Percentiles rank a stretch among this genome's conserved stretches.
phyloP scores from a whole-genome alignment of 1,139 yeast genomes.

The Candida sp. region DNA sequence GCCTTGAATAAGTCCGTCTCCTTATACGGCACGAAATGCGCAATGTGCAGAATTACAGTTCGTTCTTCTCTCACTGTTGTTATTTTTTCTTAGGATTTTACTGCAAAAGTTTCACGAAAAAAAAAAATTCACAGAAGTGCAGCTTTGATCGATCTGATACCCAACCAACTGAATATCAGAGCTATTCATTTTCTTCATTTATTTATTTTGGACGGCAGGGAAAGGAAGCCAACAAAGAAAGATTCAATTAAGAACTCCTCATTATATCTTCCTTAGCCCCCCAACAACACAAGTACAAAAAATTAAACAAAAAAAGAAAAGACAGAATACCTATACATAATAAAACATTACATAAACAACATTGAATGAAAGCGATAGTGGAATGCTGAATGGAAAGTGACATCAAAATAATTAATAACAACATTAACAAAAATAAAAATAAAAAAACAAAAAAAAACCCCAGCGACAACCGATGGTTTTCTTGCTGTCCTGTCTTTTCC shows the following conservation, averaged over 20 bases:
- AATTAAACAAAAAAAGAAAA: not conserved
- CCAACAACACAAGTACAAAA: not conserved
- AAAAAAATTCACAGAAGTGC: no score
- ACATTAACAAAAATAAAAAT: not conserved
- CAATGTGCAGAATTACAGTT: not conserved
- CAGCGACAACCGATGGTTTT: not conserved
- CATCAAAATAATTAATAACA: conserved; percentile 1
- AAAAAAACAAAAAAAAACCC: not conserved
- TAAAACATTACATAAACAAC: conserved; percentile 2
- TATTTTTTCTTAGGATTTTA: not conserved
- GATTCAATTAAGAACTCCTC: conserved; percentile 15
- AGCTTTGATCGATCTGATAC: no score
- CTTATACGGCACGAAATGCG: not conserved
- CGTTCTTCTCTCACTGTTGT: not conserved
- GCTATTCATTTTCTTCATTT: not conserved
- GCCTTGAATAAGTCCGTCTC: not conserved
- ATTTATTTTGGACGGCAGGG: conserved; percentile 55
- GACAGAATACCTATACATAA: conserved; percentile 5
- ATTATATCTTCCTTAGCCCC: not conserved
- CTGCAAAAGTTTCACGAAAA: not conserved
- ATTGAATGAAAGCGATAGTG: not conserved
- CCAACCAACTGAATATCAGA: no score
- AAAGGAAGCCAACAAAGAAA: conserved; percentile 38
- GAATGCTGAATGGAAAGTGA: not conserved
- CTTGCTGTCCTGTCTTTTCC: not conserved